Evolutionary conservation across 805 yeast genomes (phyloP).

Genomic region (Kuraishia floccosa): DNA sequence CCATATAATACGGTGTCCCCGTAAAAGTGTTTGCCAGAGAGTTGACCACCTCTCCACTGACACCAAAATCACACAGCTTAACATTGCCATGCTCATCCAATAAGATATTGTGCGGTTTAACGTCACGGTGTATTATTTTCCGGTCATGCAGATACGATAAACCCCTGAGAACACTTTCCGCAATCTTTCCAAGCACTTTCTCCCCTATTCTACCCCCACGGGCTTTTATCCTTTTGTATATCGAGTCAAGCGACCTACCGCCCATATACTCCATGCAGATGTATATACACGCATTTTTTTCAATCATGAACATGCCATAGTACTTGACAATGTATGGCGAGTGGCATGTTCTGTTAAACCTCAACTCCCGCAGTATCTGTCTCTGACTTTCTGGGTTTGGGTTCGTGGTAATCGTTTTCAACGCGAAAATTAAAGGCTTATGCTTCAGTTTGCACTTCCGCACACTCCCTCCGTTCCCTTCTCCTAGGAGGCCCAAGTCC

Average conservation of each 20-base stretch:
- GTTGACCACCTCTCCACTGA: slow-evolving; percentile 92
- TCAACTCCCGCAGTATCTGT: slow-evolving; percentile 84
- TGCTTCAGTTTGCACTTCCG: slow-evolving; percentile 57
- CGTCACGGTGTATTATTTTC: slow-evolving; percentile 87
- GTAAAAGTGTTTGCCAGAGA: slow-evolving; percentile 94
- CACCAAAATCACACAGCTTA: slow-evolving; percentile 95
- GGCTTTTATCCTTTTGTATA: slow-evolving; percentile 65
- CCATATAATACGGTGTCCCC: slow-evolving; percentile 97
- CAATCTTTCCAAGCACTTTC: slow-evolving; percentile 82
- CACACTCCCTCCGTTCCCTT: slow-evolving; percentile 92
- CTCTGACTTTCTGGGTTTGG: slow-evolving; percentile 81
- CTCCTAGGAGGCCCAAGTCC: slow-evolving; percentile 70
- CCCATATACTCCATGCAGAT: slow-evolving; percentile 98
- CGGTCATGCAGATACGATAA: slow-evolving; percentile 80
- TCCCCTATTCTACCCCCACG: slow-evolving; percentile 87
- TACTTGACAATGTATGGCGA: slow-evolving; percentile 83
- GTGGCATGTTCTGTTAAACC: slow-evolving; percentile 73
- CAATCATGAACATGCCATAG: slow-evolving; percentile 84
- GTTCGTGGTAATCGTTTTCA: slow-evolving; percentile 63
- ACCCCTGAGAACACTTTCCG: slow-evolving; percentile 78
- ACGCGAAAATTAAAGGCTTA: slow-evolving; percentile 65
- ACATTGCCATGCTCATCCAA: slow-evolving; percentile 70
- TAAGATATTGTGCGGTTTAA: slow-evolving; percentile 89
- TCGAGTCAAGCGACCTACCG: slow-evolving; percentile 82
- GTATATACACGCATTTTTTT: slow-evolving; percentile 67